A percentile compares a stretch with the other conserved stretches of the same genome.
Evolutionary conservation across 1,284 basidiomycete species (phyloP).

Genomic region (Irpex sp.): DNA sequence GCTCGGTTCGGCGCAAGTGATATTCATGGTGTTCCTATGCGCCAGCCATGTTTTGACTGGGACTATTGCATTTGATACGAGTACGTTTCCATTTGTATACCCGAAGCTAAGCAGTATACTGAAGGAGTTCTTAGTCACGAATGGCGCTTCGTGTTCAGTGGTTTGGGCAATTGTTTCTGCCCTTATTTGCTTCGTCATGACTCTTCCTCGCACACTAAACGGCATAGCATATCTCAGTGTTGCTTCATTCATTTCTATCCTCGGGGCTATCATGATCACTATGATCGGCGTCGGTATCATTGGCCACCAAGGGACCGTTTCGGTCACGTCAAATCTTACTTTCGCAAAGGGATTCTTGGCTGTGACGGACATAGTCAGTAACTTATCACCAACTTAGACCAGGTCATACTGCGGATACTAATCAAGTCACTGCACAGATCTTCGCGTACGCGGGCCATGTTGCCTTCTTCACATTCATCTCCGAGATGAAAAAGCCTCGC

Average conservation of each 20-base stretch:
- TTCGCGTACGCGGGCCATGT: slow-evolving; percentile 50
- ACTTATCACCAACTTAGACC: too few relatives aligned
- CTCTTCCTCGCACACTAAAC: slow-evolving; percentile 28
- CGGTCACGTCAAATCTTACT: slow-evolving; percentile 33
- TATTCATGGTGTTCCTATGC: slow-evolving; percentile 43
- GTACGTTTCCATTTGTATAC: slow-evolving; percentile 11
- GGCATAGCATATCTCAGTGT: slow-evolving; percentile 30
- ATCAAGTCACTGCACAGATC: slow-evolving; percentile 29
- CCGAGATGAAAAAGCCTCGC: slow-evolving; percentile 48
- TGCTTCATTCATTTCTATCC: slow-evolving; percentile 30
- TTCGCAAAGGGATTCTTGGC: slow-evolving; percentile 51
- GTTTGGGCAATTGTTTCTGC: slow-evolving; percentile 28
- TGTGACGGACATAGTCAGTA: slow-evolving; percentile 47
- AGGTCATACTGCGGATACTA: too few relatives aligned
- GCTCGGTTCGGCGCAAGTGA: slow-evolving; percentile 43
- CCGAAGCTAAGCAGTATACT: too few relatives aligned
- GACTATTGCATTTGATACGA: slow-evolving; percentile 31
- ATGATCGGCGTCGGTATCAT: slow-evolving; percentile 51
- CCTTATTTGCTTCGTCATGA: slow-evolving; percentile 26
- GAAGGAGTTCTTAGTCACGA: slow-evolving; percentile 18
- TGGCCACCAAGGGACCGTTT: slow-evolving; percentile 38
- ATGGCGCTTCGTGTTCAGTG: slow-evolving; percentile 29
- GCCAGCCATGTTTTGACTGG: slow-evolving; percentile 31
- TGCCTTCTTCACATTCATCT: slow-evolving; percentile 53
- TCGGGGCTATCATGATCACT: slow-evolving; percentile 38